Evolutionary conservation across 495 filamentous ascomycete species (phyloP), one percentile per base, ranked within the genome.

Genomic region (Talaromyces liani): DNA sequence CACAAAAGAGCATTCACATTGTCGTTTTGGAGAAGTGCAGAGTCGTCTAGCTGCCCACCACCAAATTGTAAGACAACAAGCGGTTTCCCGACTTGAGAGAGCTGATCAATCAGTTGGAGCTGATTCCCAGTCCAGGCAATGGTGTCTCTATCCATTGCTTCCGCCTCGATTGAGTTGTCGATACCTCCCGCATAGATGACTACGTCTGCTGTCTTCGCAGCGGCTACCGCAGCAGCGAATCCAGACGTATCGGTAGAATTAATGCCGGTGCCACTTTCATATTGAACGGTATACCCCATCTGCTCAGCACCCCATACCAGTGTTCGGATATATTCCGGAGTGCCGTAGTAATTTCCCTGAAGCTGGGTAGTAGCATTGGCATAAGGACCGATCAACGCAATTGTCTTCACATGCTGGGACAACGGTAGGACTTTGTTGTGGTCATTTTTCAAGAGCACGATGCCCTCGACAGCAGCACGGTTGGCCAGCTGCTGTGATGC

Each of bases 391-490:
- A 87, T 75, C 20, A 86, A 69, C 6, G 79, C 82, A 7, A 84
- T 66, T 1, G 67, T 74, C 39, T 69, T 72, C 16, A 68, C 67
- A 2, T 69, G 65, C 5, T 12, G 29, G 22, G 65, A 60, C 7
- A 85, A 64, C 2, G 84, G 84, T 3, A 87, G 68, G 8, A 72
- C 69, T 20, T 58, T 33, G 1, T 5, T 58, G 18, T 75, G 77
- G 51, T 84, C 78, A 63, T 86, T 87, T 72, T 86, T 85, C 25
- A 86, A 71, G 6, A 87, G 71, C 3, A 78, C 75, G 3, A 84
- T 79, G 0, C 83, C 81, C 65, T 84, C 76, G 8, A 77, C 75
- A 10, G 84, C 82, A 0, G 82, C 82, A 62, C 74, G 69, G 49
- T 79, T 71, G 0, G 83, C 80, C 10, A 86, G 73, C 5, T 74